Conservation (phyloP, 331 rosid species). For the Malus hybrid region DNA sequence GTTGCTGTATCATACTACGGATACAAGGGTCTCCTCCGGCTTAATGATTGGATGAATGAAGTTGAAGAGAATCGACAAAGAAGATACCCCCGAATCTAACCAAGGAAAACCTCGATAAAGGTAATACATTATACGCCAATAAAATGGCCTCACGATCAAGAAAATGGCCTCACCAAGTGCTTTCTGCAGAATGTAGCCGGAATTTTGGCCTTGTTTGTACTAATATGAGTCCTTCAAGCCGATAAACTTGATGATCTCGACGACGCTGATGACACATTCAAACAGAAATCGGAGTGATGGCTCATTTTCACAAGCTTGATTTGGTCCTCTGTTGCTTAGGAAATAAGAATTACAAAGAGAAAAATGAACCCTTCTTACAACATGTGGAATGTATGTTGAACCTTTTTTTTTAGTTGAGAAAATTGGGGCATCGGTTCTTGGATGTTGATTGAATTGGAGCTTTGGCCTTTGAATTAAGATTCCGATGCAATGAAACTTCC, state of each 20-base stretch:
- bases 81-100: slow-evolving; percentile 33
- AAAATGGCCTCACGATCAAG: not conserved
- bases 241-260: not conserved
- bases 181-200: not conserved
- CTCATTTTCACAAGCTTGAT: not conserved
- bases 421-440: not conserved
- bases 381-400: not conserved
- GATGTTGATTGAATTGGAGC: too few relatives aligned
- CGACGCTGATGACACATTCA: not conserved
- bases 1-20: slow-evolving; percentile 43
- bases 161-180: not conserved
- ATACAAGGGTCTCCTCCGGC: slow-evolving; percentile 63
- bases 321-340: not conserved
- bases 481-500: not conserved
- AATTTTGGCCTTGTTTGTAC: not conserved
- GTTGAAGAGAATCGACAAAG: slow-evolving; percentile 56
- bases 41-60: slow-evolving; percentile 89
- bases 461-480: not conserved
- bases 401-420: too few relatives aligned
- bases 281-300: not conserved
- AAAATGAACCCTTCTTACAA: not conserved
- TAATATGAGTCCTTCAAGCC: not conserved
- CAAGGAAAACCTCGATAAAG: not conserved
- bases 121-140: not conserved
- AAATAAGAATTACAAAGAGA: not conserved